Conservation (phyloP, 1,139 yeast genomes). For the Yamadazyma oceani region DNA sequence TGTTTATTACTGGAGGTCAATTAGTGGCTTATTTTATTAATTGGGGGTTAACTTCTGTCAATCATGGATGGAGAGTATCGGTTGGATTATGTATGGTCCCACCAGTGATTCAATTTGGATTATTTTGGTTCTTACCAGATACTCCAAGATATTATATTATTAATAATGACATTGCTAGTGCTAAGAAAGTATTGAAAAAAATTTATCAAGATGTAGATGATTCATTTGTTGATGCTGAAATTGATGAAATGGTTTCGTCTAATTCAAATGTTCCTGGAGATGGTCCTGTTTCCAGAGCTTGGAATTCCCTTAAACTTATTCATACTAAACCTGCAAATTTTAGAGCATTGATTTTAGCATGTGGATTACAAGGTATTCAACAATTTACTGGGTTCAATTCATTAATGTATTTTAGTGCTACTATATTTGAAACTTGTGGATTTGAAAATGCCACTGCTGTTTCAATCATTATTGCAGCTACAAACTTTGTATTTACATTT, state of each 20-base stretch:
- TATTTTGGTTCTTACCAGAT: constrained; percentile 87
- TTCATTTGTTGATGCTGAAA: constrained; percentile 55
- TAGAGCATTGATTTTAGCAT: constrained; percentile 83
- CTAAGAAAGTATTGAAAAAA: constrained; percentile 61
- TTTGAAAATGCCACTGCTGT: constrained; percentile 86
- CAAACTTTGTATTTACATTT: constrained; percentile 82
- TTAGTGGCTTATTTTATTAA: constrained; percentile 89
- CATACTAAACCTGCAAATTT: constrained; percentile 79
- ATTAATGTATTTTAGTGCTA: constrained; percentile 88
- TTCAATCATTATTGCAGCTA: constrained; percentile 89
- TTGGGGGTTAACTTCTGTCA: constrained; percentile 74
- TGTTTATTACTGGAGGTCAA: constrained; percentile 88
- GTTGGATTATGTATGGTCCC: constrained; percentile 92
- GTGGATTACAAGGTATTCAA: constrained; percentile 93
- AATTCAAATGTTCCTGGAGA: constrained; percentile 67
- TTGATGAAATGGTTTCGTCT: constrained; percentile 56
- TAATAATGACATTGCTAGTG: constrained; percentile 62
- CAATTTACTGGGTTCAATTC: constrained; percentile 96
- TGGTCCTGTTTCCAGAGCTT: constrained; percentile 51
- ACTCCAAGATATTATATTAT: constrained; percentile 88
- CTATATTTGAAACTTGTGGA: constrained; percentile 87
- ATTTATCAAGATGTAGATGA: constrained; percentile 59
- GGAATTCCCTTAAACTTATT: constrained; percentile 65
- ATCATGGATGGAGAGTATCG: constrained; percentile 89
- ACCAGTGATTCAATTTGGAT: constrained; percentile 70